These are phyloP conservation scores for Glycine latifolia DNA, from an alignment of 306 rosid genomes.

Conservation along the genomic window DNA sequence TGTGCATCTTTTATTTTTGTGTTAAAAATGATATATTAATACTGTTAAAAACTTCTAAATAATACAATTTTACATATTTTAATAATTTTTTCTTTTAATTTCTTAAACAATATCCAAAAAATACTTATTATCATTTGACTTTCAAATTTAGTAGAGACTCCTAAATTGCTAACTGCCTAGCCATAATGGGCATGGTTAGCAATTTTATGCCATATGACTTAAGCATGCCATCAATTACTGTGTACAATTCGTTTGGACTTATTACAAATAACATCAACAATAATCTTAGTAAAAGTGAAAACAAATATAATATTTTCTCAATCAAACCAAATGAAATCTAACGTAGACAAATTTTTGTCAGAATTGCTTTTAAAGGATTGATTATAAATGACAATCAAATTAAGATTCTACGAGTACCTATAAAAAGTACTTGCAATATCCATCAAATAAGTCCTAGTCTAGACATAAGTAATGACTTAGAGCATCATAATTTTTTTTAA, in stretches of 20 bases:
- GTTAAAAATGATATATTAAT: no score
- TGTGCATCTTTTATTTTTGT: no score
- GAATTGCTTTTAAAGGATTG: not conserved
- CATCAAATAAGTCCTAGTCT: not conserved
- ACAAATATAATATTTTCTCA: no score
- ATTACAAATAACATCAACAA: not conserved
- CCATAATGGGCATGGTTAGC: conserved; percentile 3
- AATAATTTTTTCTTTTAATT: no score
- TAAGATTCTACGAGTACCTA: not conserved
- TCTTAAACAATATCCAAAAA: no score
- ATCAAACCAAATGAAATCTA: no score
- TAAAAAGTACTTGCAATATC: not conserved
- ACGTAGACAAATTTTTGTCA: no score
- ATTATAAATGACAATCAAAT: not conserved
- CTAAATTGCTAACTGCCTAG: not conserved
- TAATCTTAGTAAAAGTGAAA: not conserved
- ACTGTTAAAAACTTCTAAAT: no score
- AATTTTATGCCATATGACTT: not conserved
- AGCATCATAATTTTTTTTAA: not conserved
- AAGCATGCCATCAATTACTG: not conserved
- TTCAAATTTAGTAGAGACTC: not conserved
- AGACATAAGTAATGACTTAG: not conserved
- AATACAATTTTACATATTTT: no score
- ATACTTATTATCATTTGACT: no score
- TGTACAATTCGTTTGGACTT: not conserved